Conservation (phyloP, 2,329 filamentous ascomycete species). For the Fusarium guadeloupense region DNA sequence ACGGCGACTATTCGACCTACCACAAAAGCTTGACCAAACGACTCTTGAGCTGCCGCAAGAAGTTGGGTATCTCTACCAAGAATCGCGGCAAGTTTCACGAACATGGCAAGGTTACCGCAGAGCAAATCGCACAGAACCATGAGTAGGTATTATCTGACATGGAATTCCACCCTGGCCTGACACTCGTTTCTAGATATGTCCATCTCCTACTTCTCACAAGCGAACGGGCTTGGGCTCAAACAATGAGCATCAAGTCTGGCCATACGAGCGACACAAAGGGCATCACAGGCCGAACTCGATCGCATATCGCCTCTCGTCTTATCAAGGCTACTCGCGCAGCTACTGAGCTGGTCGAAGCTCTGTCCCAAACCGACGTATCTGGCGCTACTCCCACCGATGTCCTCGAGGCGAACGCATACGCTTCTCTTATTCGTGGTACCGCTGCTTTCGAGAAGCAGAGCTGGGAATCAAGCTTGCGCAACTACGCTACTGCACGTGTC, state of each 20-base stretch:
- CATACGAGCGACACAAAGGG: slow-evolving; percentile 83
- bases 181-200: slow-evolving; percentile 66
- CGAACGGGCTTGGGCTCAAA: slow-evolving; percentile 94
- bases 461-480: slow-evolving; percentile 81
- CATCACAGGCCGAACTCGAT: slow-evolving; percentile 80
- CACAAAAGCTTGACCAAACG: slow-evolving; percentile 81
- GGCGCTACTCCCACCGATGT: slow-evolving; percentile 76
- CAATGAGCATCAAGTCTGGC: slow-evolving; percentile 90
- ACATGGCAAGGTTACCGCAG: slow-evolving; percentile 75
- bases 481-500: slow-evolving; percentile 79
- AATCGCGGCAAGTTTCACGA: slow-evolving; percentile 86
- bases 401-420: slow-evolving; percentile 88
- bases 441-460: slow-evolving; percentile 86
- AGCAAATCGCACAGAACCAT: slow-evolving; percentile 77
- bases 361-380: slow-evolving; percentile 70
- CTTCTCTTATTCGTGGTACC: slow-evolving; percentile 77
- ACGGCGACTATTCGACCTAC: slow-evolving; percentile 90
- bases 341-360: slow-evolving; percentile 70
- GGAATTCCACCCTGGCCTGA: slow-evolving; percentile 14
- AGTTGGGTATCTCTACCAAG: slow-evolving; percentile 82
- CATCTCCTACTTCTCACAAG: slow-evolving; percentile 84
- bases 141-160: slow-evolving; percentile 65
- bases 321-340: slow-evolving; percentile 80
- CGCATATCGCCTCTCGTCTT: slow-evolving; percentile 88
- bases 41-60: slow-evolving; percentile 84